Conservation (phyloP, 1,284 basidiomycete genomes). For the Ustilago loliicola region DNA sequence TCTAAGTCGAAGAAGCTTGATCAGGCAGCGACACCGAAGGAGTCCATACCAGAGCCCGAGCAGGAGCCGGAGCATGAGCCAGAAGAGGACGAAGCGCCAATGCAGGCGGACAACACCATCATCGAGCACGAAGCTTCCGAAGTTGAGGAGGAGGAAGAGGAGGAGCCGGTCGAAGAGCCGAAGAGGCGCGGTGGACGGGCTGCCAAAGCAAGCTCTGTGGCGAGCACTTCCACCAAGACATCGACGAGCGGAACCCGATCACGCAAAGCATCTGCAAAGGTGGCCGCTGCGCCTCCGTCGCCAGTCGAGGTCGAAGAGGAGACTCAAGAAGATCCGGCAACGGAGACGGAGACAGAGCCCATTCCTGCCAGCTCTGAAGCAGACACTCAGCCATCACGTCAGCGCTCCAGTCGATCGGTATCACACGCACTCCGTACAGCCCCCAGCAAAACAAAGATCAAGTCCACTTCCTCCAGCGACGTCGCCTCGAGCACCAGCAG, state of each 20-base stretch:
- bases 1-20: conserved; percentile 45
- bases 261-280: conserved; percentile 27
- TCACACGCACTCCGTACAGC: conserved; percentile 13
- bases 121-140: conserved; percentile 27
- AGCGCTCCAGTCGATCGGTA: conserved; percentile 21
- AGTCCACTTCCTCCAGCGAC: background rate
- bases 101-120: conserved; percentile 25
- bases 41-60: conserved; percentile 19
- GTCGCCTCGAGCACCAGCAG: background rate
- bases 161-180: conserved; percentile 29
- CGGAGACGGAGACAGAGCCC: background rate
- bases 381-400: conserved; percentile 8
- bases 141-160: conserved; percentile 14
- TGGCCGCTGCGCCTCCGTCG: background rate
- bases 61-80: conserved; percentile 3
- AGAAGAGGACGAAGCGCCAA: conserved; percentile 13
- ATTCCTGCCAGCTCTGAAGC: conserved; percentile 28
- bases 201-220: conserved; percentile 19
- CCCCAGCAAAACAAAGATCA: conserved; percentile 4
- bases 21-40: conserved; percentile 13
- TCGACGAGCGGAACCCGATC: conserved; percentile 17
- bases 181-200: conserved; percentile 24
- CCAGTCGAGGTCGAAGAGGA: conserved; percentile 5
- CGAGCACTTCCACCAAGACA: conserved; percentile 10
- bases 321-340: background rate